Conservation (phyloP, 441 rosid species). For the Iberis amara region DNA sequence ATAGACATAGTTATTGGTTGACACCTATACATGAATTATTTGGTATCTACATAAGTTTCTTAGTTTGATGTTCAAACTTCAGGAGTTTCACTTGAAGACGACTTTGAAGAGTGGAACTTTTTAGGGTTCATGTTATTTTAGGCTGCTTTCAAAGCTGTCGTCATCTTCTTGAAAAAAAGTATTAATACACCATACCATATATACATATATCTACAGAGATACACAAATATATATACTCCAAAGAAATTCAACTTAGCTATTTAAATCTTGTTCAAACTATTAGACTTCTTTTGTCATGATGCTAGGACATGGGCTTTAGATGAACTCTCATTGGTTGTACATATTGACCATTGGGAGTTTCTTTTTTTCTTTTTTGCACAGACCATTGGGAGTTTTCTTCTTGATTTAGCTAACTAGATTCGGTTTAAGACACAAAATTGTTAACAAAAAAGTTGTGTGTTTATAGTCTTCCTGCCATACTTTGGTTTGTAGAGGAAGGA, state of each 20-base stretch:
- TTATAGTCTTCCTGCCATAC: too few relatives aligned
- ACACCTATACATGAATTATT: conserved; percentile 21
- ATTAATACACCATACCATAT: not conserved
- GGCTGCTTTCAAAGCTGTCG: conserved; percentile 20
- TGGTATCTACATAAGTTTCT: conserved; percentile 15
- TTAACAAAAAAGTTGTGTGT: too few relatives aligned
- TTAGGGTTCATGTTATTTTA: conserved; percentile 24
- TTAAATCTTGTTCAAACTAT: conserved; percentile 21
- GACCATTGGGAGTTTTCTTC: too few relatives aligned
- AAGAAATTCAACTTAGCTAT: conserved; percentile 13
- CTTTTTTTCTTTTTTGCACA: not conserved
- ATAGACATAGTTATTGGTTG: conserved; percentile 19
- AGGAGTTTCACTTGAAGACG: conserved; percentile 30
- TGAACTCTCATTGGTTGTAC: conserved; percentile 1
- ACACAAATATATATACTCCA: not conserved
- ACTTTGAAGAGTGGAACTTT: conserved; percentile 25
- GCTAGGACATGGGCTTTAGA: not conserved
- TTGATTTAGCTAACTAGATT: too few relatives aligned
- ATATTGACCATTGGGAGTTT: conserved; percentile 18
- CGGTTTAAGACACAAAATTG: not conserved
- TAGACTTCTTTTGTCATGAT: conserved; percentile 15
- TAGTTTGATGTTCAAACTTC: conserved; percentile 21
- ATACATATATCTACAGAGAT: not conserved
- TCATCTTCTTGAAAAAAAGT: conserved; percentile 14
- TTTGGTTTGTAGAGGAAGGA: too few relatives aligned